Conservation (phyloP, 352 stramenopile species). For the Phytophthora agathidicida region DNA sequence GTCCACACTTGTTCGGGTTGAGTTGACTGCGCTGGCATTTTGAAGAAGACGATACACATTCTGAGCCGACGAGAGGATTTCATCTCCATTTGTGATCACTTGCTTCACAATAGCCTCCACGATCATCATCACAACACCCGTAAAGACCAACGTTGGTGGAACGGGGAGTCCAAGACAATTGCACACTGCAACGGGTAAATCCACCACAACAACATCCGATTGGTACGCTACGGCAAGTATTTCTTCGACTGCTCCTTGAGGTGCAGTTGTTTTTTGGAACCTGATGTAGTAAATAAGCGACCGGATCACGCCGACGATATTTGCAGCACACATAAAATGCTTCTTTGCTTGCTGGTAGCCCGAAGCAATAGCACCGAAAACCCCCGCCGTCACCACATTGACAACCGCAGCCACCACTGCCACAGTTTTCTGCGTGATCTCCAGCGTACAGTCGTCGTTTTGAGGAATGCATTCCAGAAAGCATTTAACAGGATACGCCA, state of each 20-base stretch:
- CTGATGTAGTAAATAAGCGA: constrained; percentile 37
- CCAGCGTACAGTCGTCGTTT: constrained; percentile 54
- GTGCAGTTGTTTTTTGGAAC: constrained; percentile 18
- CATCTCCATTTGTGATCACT: constrained; percentile 21
- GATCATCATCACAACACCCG: constrained; percentile 11
- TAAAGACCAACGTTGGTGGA: constrained; percentile 15
- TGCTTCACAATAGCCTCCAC: constrained; percentile 29
- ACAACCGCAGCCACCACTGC: constrained; percentile 35
- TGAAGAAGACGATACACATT: constrained; percentile 25
- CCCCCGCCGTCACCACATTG: constrained; percentile 32
- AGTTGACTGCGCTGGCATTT: constrained; percentile 15
- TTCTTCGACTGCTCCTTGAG: constrained; percentile 20
- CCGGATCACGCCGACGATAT: constrained; percentile 11
- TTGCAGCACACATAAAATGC: constrained; percentile 22
- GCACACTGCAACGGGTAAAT: constrained; percentile 54
- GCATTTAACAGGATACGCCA: constrained; percentile 62
- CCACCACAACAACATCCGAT: constrained; percentile 51
- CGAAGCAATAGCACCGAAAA: constrained; percentile 32
- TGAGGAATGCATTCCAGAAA: constrained; percentile 66
- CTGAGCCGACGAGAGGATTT: constrained; percentile 22
- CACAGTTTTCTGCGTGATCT: constrained; percentile 36
- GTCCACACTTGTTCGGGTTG: constrained; percentile 11
- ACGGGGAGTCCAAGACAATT: constrained; percentile 50
- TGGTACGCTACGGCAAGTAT: constrained; percentile 20
- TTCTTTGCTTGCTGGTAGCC: constrained; percentile 14